These are phyloP conservation scores for Penicillium silybi DNA, from an alignment of 495 filamentous ascomycete genomes.

Conservation along the genomic window DNA sequence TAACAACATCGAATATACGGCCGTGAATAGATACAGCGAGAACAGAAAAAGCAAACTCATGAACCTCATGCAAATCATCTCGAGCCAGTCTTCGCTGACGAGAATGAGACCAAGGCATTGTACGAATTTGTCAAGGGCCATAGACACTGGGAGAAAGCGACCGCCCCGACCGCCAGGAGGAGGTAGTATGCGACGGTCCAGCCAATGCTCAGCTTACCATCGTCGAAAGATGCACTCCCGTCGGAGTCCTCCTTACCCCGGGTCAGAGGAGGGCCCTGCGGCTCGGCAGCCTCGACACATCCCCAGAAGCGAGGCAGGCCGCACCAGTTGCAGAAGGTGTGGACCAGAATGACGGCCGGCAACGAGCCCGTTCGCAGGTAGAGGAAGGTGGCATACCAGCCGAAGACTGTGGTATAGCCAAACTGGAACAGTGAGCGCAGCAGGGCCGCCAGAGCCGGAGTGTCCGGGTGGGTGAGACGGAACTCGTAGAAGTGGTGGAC, in stretches of 20 bases:
- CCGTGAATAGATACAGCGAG: not conserved
- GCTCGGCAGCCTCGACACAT: conserved; percentile 50
- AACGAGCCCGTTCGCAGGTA: conserved; percentile 83
- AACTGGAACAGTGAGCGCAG: conserved; percentile 79
- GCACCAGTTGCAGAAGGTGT: conserved; percentile 90
- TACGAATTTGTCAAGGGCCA: conserved; percentile 67
- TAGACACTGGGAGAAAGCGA: conserved; percentile 62
- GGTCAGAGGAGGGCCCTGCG: conserved; percentile 25
- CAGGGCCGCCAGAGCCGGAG: conserved; percentile 54
- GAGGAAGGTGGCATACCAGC: conserved; percentile 88
- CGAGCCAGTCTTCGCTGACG: not conserved
- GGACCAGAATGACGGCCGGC: conserved; percentile 64
- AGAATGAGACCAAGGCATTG: conserved; percentile 43
- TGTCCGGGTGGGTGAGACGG: conserved; percentile 70
- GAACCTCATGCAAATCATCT: not conserved
- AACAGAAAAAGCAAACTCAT: not conserved
- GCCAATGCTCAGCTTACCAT: conserved; percentile 31
- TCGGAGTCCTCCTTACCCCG: conserved; percentile 42
- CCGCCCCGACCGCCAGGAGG: conserved; percentile 66
- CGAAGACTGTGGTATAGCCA: conserved; percentile 89
- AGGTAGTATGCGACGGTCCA: conserved; percentile 80
- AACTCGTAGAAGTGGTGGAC: conserved; percentile 97
- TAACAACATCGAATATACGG: not conserved
- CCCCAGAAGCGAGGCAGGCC: conserved; percentile 88
- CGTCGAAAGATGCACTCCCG: conserved; percentile 11